Evolutionary conservation across 371 early-diverging fungal species (phyloP).

Genomic region (Mucor plumbeus): DNA sequence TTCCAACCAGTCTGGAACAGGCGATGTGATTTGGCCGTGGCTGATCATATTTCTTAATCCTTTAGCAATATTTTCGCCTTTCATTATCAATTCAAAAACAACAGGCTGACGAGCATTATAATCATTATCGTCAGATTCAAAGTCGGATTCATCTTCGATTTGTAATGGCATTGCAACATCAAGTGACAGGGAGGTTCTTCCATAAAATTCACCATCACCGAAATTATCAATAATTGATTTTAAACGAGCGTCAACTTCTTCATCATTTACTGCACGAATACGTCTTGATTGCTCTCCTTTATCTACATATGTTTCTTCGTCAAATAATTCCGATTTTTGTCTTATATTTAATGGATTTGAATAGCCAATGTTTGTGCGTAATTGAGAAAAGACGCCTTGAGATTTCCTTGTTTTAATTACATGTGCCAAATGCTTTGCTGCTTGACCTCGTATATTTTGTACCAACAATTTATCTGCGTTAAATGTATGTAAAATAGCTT

Average conservation of each 20-base stretch:
- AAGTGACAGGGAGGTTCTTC: neutral
- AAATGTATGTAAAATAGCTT: constrained; percentile 50
- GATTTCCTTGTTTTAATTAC: constrained; percentile 45
- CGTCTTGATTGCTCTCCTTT: constrained; percentile 33
- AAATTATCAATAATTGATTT: constrained; percentile 2
- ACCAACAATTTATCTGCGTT: neutral
- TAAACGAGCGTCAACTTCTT: constrained; percentile 21
- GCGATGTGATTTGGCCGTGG: constrained; percentile 41
- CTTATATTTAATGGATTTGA: constrained; percentile 53
- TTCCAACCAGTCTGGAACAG: constrained; percentile 50
- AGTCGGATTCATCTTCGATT: no score
- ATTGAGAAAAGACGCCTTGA: constrained; percentile 45
- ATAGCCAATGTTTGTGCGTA: constrained; percentile 52
- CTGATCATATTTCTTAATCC: constrained; percentile 49
- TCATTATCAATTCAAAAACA: constrained; percentile 36
- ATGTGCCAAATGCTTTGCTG: constrained; percentile 36
- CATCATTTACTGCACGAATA: constrained; percentile 36
- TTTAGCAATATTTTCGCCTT: constrained; percentile 57
- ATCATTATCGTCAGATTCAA: neutral
- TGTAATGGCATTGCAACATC: neutral
- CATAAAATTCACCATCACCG: neutral
- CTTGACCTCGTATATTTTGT: constrained; percentile 34
- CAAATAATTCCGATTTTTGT: constrained; percentile 13
- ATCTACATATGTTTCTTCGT: constrained; percentile 18
- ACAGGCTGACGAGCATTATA: constrained; percentile 7